Evolutionary conservation across 2,329 filamentous ascomycete genomes (phyloP), one percentile per base, ranked within the genome.

Genomic region (Falciphora oryzae): DNA sequence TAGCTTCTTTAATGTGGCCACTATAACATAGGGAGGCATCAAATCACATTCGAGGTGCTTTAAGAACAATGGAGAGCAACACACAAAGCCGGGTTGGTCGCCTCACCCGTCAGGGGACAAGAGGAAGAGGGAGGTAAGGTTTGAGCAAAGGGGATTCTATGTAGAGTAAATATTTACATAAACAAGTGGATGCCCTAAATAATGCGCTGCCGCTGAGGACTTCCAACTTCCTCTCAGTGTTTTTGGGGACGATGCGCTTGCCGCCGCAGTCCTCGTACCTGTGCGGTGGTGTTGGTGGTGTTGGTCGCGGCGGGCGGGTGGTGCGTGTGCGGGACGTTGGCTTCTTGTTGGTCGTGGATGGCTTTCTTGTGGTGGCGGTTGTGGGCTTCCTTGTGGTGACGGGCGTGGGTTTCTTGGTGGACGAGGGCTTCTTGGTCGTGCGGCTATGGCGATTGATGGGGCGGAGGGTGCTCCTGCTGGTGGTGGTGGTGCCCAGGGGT

Each of bases 201-300:
- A n/a, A n/a, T n/a, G n/a, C n/a, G n/a, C n/a, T n/a, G n/a, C n/a
- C n/a, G n/a, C n/a, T n/a, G n/a, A n/a, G n/a, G n/a, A n/a, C n/a
- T n/a, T n/a, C n/a, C n/a, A n/a, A n/a, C n/a, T n/a, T n/a, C n/a
- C n/a, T n/a, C n/a, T n/a, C n/a, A n/a, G n/a, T n/a, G n/a, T n/a
- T n/a, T 50, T 65, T 32, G n/a, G 67, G 69, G 29, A 65, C 57
- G 59, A 65, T 38, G 56, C 69, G 68, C 64, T 68, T 67, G 5
- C 71, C 71, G 61, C 71, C 71, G 67, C 71, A 73, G 58, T 67
- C 66, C 59, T 64, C 59, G 63, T 70, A 72, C 18, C 63, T 68
- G 13, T 64, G 59, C 4, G 60, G 62, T 14, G 59, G 62, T 22
- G 50, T 62, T 27, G 61, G 32, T n/a, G 29, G 57, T 57, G 29